A percentile compares a stretch with the other conserved stretches of the same genome.
These are phyloP conservation scores for Scedosporium minutisporum DNA, from an alignment of 2,329 filamentous ascomycete species.

Conservation along the genomic window DNA sequence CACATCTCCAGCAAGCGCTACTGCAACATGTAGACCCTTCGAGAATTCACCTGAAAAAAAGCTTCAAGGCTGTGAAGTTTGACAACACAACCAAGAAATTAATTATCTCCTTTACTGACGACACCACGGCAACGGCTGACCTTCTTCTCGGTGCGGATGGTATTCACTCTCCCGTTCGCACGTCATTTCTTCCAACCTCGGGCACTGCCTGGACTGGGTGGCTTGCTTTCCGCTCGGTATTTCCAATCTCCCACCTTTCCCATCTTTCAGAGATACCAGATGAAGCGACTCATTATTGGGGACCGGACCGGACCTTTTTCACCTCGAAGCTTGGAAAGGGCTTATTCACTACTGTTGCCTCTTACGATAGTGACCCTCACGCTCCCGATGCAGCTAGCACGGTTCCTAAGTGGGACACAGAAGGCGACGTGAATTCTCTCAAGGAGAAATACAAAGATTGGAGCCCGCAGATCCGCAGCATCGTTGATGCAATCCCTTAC, in stretches of 20 bases:
- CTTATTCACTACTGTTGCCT: conserved; percentile 33
- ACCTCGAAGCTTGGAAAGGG: conserved; percentile 29
- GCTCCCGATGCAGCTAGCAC: conserved; percentile 19
- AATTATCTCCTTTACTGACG: conserved; percentile 32
- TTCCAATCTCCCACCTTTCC: conserved; percentile 27
- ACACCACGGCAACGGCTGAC: conserved; percentile 30
- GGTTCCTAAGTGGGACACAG: conserved; percentile 26
- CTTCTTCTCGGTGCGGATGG: conserved; percentile 44
- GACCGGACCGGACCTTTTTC: conserved; percentile 31
- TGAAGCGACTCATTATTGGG: conserved; percentile 36
- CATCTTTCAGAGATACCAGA: conserved; percentile 26
- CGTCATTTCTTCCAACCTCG: conserved; percentile 32
- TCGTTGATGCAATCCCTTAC: conserved; percentile 29
- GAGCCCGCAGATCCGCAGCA: conserved; percentile 28
- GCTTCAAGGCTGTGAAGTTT: conserved; percentile 24
- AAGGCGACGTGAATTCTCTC: conserved; percentile 25
- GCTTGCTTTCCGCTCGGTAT: conserved; percentile 34
- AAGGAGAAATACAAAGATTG: conserved; percentile 29
- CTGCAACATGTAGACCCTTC: conserved; percentile 31
- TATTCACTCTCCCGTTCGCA: conserved; percentile 35
- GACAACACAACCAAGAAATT: conserved; percentile 21
- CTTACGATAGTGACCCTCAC: conserved; percentile 25
- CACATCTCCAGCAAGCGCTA: conserved; percentile 39
- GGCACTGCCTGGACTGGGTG: conserved; percentile 31
- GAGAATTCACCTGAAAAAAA: conserved; percentile 32